These are phyloP conservation scores for Aegilops speltoides DNA, from an alignment of 176 grass and related monocot species.

Conservation along the genomic window DNA sequence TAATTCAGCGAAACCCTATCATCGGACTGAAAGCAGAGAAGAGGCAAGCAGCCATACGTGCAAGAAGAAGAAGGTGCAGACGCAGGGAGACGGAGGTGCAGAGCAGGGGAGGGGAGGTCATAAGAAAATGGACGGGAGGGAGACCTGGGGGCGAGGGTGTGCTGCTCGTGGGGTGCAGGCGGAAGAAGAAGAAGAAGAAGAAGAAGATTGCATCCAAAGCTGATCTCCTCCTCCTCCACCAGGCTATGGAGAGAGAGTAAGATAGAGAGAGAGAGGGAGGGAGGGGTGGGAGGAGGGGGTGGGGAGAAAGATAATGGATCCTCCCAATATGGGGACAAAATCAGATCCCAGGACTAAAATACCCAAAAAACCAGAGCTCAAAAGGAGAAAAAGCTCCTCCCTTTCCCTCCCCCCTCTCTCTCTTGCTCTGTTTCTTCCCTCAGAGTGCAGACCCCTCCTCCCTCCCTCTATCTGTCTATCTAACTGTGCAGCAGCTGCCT, in stretches of 20 bases:
- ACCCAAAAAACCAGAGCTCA: slow-evolving; percentile 29
- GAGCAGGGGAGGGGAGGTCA: background rate
- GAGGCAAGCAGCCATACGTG: background rate
- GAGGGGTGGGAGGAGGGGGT: background rate
- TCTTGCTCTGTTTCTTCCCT: background rate
- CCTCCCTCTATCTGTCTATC: too few relatives aligned
- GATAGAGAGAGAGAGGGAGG: background rate
- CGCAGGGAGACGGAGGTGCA: too few relatives aligned
- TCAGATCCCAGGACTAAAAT: slow-evolving; percentile 56
- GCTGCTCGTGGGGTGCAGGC: slow-evolving; percentile 45
- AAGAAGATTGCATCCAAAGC: slow-evolving; percentile 33
- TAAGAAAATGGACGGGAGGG: slow-evolving; percentile 44
- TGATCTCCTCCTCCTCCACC: slow-evolving; percentile 24
- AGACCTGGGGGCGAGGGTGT: slow-evolving; percentile 41
- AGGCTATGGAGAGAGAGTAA: background rate
- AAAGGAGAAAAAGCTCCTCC: slow-evolving; percentile 1
- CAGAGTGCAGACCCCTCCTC: too few relatives aligned
- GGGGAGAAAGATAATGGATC: slow-evolving; percentile 50
- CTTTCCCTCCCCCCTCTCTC: background rate
- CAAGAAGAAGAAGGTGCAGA: background rate
- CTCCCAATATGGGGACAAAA: slow-evolving; percentile 68
- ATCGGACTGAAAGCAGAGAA: background rate
- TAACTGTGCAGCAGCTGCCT: background rate
- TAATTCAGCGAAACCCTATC: slow-evolving; percentile 30
- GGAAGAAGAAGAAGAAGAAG: slow-evolving; percentile 13